Evolutionary conservation across 2,329 filamentous ascomycete species (phyloP).

Genomic region (Seiridium cupressi): DNA sequence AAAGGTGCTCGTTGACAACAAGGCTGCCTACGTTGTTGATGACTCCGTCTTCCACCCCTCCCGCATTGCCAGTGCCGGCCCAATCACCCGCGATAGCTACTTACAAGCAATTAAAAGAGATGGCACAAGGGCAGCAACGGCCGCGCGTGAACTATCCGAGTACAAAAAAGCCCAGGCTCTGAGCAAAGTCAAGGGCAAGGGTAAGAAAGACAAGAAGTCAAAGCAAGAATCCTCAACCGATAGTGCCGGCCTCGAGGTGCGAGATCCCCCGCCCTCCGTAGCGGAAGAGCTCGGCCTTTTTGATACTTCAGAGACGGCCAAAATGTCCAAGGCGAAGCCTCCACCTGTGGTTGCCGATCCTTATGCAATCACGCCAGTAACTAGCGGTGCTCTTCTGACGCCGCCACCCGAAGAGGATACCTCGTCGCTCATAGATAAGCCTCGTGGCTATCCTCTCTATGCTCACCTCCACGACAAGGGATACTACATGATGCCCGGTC

Average conservation of each 20-base stretch:
- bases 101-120: conserved; percentile 52
- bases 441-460: conserved; percentile 71
- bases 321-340: conserved; percentile 11
- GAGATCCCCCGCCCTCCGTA: neutral
- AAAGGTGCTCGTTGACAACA: conserved; percentile 73
- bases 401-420: conserved; percentile 8
- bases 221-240: conserved; percentile 39
- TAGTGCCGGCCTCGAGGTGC: conserved; percentile 35
- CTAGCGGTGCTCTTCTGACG: conserved; percentile 31
- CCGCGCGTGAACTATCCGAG: conserved; percentile 28
- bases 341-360: neutral
- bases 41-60: conserved; percentile 69
- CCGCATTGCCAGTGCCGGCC: conserved; percentile 57
- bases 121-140: conserved; percentile 39
- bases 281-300: conserved; percentile 1
- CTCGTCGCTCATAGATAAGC: conserved; percentile 20
- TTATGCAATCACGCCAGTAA: conserved; percentile 35
- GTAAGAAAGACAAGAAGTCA: conserved; percentile 12
- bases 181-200: conserved; percentile 14
- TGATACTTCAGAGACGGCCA: conserved; percentile 6
- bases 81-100: conserved; percentile 61
- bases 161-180: conserved; percentile 12
- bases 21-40: conserved; percentile 76
- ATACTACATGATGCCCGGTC: conserved; percentile 86
- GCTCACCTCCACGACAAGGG: conserved; percentile 73